These are phyloP conservation scores for Gossypium anomalum DNA, from an alignment of 345 rosid species.

Conservation along the genomic window DNA sequence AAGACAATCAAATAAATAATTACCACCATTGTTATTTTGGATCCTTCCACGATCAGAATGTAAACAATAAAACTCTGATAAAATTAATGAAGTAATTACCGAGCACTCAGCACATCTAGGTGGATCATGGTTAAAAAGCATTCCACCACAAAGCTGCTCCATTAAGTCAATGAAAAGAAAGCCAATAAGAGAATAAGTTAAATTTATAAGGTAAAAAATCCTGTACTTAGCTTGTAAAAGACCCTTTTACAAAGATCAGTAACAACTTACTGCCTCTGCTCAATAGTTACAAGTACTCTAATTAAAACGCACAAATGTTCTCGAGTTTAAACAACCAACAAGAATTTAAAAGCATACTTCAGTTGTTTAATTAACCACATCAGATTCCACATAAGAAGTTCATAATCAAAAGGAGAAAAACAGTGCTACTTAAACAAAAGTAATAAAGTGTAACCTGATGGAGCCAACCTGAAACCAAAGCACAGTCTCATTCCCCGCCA, in stretches of 20 bases:
- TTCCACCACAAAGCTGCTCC: slow-evolving; percentile 80
- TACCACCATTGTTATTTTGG: slow-evolving; percentile 8
- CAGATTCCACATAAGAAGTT: background rate
- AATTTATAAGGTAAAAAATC: background rate
- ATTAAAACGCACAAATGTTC: background rate
- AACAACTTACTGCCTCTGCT: background rate
- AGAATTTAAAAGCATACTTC: slow-evolving; percentile 3
- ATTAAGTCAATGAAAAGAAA: slow-evolving; percentile 23
- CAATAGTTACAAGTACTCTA: background rate
- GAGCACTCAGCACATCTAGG: slow-evolving; percentile 77
- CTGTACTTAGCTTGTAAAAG: slow-evolving; percentile 1
- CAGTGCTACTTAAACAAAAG: slow-evolving; percentile 24
- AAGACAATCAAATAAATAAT: slow-evolving; percentile 13
- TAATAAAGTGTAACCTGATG: slow-evolving; percentile 76
- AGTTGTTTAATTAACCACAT: background rate
- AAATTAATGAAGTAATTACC: slow-evolving; percentile 45
- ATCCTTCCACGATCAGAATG: background rate
- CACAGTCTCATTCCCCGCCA: slow-evolving; percentile 52
- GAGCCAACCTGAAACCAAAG: slow-evolving; percentile 99
- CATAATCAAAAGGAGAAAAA: slow-evolving; percentile 7
- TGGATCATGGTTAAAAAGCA: slow-evolving; percentile 86
- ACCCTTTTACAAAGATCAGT: background rate
- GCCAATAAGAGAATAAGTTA: slow-evolving; percentile 28
- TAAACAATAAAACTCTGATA: background rate
- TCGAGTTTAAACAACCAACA: background rate